A percentile compares a stretch with the other conserved stretches of the same genome.
phyloP scores from a whole-genome alignment of 208 protist genomes.

The Hexamita inflata region DNA sequence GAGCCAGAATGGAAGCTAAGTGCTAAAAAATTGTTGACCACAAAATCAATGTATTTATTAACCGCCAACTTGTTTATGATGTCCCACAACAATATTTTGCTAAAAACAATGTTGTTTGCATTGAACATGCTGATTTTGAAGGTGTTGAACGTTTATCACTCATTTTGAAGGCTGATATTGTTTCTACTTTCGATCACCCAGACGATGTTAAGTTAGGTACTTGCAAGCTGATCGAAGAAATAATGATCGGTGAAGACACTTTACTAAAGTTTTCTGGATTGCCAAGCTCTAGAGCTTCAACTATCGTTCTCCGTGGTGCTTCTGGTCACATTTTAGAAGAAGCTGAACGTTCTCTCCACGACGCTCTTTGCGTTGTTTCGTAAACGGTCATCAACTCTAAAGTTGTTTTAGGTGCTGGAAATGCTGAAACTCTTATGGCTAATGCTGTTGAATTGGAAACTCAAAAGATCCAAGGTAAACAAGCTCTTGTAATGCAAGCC shows the following conservation, averaged over 20 bases:
- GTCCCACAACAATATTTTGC: conserved; percentile 95
- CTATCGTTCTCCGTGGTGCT: conserved; percentile 93
- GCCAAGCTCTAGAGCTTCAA: conserved; percentile 79
- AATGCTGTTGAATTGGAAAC: conserved; percentile 80
- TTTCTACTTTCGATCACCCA: conserved; percentile 93
- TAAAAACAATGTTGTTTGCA: conserved; percentile 74
- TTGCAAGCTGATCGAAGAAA: conserved; percentile 82
- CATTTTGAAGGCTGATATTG: conserved; percentile 81
- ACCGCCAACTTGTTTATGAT: conserved; percentile 98
- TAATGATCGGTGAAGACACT: conserved; percentile 86
- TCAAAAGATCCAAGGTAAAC: conserved; percentile 60
- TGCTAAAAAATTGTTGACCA: conserved; percentile 77
- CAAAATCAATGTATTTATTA: conserved; percentile 93
- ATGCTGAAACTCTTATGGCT: conserved; percentile 91
- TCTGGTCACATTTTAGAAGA: conserved; percentile 94
- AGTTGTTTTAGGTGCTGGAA: conserved; percentile 85
- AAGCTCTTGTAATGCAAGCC: conserved; percentile 65
- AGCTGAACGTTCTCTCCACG: conserved; percentile 94
- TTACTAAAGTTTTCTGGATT: conserved; percentile 88
- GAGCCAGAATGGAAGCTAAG: conserved; percentile 69
- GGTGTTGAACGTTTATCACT: conserved; percentile 74
- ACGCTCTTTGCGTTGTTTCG: conserved; percentile 94
- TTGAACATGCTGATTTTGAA: conserved; percentile 98
- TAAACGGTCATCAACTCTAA: conserved; percentile 77
- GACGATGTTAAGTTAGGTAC: conserved; percentile 77